Evolutionary conservation across 345 rosid genomes (phyloP).

Genomic region (Salix exigua): DNA sequence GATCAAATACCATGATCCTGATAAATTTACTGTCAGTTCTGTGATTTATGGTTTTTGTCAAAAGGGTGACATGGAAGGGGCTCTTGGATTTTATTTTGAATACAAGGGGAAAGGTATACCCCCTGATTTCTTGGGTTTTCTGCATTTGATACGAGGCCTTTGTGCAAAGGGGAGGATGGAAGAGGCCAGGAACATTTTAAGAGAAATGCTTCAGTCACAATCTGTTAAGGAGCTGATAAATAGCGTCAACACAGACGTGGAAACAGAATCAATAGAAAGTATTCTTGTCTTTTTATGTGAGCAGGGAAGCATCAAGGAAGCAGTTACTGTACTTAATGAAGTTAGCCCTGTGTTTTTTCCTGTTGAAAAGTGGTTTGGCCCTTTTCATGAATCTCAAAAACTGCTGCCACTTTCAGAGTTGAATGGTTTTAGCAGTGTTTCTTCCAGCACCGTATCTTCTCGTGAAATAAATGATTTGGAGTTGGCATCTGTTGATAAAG

Average conservation of each 20-base stretch:
- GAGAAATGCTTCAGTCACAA: constrained; percentile 78
- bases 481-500: constrained; percentile 12
- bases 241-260: constrained; percentile 48
- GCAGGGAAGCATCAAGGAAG: constrained; percentile 65
- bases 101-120: constrained; percentile 45
- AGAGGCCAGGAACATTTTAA: constrained; percentile 69
- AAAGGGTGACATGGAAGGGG: constrained; percentile 80
- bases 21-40: constrained; percentile 67
- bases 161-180: constrained; percentile 86
- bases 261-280: constrained; percentile 44
- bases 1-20: constrained; percentile 43
- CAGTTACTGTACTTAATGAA: constrained; percentile 54
- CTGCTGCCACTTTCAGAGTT: constrained; percentile 13
- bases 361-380: constrained; percentile 29
- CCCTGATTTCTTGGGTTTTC: constrained; percentile 77
- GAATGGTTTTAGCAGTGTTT: constrained; percentile 12
- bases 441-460: constrained; percentile 9
- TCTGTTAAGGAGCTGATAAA: constrained; percentile 53
- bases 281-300: constrained; percentile 58
- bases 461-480: constrained; percentile 16
- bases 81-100: constrained; percentile 51
- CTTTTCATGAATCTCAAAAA: constrained; percentile 21
- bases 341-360: constrained; percentile 52
- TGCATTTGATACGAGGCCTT: constrained; percentile 65
- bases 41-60: constrained; percentile 63